These are phyloP conservation scores for Populus hybrid DNA, from an alignment of 441 rosid genomes.

Conservation along the genomic window DNA sequence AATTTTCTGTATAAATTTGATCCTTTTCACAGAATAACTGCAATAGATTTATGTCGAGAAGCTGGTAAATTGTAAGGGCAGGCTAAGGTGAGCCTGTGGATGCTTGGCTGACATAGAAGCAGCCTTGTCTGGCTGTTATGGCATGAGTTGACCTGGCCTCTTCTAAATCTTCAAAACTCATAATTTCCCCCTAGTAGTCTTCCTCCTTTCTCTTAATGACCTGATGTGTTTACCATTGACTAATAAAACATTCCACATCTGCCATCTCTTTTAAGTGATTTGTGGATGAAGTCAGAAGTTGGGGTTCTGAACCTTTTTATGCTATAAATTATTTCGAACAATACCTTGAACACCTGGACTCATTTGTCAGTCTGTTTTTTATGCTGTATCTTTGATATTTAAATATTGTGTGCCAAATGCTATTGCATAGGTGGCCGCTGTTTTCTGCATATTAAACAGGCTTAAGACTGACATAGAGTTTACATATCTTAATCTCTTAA, in stretches of 20 bases:
- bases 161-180: background rate
- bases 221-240: background rate
- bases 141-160: constrained; percentile 3
- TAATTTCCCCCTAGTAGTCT: background rate
- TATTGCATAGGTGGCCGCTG: background rate
- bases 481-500: background rate
- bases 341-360: background rate
- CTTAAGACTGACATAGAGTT: background rate
- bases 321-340: background rate
- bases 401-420: background rate
- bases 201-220: background rate
- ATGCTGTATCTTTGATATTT: background rate
- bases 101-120: background rate
- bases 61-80: background rate
- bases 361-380: background rate
- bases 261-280: background rate
- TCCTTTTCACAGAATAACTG: background rate
- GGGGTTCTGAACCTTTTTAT: background rate
- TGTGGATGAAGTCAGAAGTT: background rate
- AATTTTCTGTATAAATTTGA: no score
- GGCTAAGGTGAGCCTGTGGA: background rate
- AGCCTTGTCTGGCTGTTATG: background rate
- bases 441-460: background rate
- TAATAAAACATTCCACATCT: background rate
- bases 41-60: background rate